phyloP scores from a whole-genome alignment of 108 stramenopile genomes.

The Stephanodiscus minutulus region DNA sequence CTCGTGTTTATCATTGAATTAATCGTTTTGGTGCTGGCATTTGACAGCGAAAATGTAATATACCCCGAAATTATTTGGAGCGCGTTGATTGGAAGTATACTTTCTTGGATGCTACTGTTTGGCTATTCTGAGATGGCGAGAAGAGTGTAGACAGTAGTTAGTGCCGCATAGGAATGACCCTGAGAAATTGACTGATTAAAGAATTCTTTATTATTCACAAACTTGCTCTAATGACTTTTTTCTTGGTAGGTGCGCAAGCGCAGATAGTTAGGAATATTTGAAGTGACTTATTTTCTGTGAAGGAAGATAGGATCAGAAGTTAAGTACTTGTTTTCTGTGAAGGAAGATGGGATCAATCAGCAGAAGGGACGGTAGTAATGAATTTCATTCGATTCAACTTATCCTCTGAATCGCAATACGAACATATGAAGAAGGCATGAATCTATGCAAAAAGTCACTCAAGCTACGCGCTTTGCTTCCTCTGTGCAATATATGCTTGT shows the following conservation, averaged over 20 bases:
- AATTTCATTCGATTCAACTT: neutral
- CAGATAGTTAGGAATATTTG: no score
- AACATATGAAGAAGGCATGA: neutral
- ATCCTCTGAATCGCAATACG: neutral
- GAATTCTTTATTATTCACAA: no score
- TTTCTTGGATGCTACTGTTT: conserved; percentile 13
- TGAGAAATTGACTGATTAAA: no score
- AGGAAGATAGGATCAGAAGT: no score
- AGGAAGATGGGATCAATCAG: no score
- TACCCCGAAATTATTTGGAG: conserved; percentile 10
- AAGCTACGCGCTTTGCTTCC: neutral
- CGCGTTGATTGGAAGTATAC: conserved; percentile 8
- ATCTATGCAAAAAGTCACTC: neutral
- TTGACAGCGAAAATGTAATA: conserved; percentile 30
- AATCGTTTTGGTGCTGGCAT: conserved; percentile 31
- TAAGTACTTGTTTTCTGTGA: no score
- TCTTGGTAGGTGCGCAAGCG: no score
- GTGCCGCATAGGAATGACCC: neutral
- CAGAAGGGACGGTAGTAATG: no score
- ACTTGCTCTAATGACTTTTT: no score
- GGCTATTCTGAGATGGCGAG: conserved; percentile 14
- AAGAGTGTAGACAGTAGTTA: neutral
- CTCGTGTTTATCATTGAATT: conserved; percentile 23
- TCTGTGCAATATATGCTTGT: no score
- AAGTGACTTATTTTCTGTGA: no score